Percentiles rank a stretch among this genome's conserved stretches.
phyloP scores from a whole-genome alignment of 805 yeast genomes.

The Hanseniaspora clermontiae region DNA sequence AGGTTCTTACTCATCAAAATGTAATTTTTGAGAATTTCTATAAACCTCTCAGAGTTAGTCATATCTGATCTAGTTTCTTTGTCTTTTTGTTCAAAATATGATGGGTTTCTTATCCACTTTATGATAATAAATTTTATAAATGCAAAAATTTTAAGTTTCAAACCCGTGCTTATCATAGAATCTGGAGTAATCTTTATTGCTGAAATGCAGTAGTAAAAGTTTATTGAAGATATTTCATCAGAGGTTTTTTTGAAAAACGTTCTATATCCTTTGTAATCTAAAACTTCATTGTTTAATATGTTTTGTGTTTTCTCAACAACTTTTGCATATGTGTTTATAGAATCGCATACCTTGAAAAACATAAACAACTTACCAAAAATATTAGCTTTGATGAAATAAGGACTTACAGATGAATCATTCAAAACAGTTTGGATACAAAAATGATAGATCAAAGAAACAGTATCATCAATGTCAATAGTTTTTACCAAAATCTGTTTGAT shows the following conservation, averaged over 20 bases:
- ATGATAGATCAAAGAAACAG: background rate
- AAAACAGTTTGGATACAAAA: background rate
- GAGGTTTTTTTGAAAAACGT: background rate
- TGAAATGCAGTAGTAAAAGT: background rate
- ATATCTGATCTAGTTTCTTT: background rate
- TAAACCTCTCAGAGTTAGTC: background rate
- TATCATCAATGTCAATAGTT: conserved; percentile 6
- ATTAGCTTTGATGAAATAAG: background rate
- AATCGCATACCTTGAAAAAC: conserved; percentile 11
- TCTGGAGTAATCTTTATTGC: background rate
- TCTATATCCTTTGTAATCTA: background rate
- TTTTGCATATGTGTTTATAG: background rate
- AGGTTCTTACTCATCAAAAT: background rate
- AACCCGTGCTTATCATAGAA: background rate
- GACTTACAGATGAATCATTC: background rate
- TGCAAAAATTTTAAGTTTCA: background rate
- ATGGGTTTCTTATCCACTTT: background rate
- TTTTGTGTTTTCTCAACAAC: background rate
- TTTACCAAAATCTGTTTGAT: background rate
- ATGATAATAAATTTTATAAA: background rate
- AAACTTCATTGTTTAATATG: background rate
- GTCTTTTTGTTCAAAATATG: background rate
- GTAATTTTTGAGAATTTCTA: conserved; percentile 1
- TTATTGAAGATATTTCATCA: background rate
- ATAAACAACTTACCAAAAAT: conserved; percentile 4